Conservation (phyloP, 352 stramenopile genomes). For the Globisporangium splendens region DNA sequence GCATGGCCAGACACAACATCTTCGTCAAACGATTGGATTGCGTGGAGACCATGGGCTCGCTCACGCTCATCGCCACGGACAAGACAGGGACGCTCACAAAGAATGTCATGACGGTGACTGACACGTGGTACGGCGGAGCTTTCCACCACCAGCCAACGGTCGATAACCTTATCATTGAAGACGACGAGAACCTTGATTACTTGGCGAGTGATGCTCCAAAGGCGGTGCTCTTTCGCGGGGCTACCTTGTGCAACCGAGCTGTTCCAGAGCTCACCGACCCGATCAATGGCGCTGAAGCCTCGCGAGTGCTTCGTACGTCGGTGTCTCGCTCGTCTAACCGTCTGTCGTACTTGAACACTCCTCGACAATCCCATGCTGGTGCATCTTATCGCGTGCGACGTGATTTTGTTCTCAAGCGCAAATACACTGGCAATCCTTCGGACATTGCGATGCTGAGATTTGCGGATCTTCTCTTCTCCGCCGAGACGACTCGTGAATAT, state of each 20-base stretch:
- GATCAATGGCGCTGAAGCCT: neutral
- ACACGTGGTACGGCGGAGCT: constrained; percentile 32
- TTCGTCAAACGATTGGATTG: constrained; percentile 88
- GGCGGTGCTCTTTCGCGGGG: constrained; percentile 30
- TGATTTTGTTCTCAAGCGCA: constrained; percentile 21
- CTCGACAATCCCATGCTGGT: no score
- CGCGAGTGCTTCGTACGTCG: neutral
- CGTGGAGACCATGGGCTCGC: constrained; percentile 88
- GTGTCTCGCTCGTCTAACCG: neutral
- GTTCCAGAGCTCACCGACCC: constrained; percentile 11
- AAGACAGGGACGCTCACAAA: constrained; percentile 92
- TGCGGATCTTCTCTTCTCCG: constrained; percentile 33
- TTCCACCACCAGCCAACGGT: constrained; percentile 27
- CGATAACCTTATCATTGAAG: constrained; percentile 26
- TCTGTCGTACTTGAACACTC: no score
- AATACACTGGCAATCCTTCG: constrained; percentile 48
- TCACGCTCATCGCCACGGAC: constrained; percentile 35
- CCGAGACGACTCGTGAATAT: constrained; percentile 28
- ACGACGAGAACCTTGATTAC: constrained; percentile 33
- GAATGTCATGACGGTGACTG: constrained; percentile 57
- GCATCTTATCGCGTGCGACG: no score
- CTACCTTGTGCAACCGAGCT: constrained; percentile 37
- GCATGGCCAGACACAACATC: constrained; percentile 74
- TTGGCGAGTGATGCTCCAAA: constrained; percentile 20
- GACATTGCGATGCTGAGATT: constrained; percentile 51